These are phyloP conservation scores for Arthrobotrys sinensis DNA, from an alignment of 2,329 filamentous ascomycete species.

Conservation along the genomic window DNA sequence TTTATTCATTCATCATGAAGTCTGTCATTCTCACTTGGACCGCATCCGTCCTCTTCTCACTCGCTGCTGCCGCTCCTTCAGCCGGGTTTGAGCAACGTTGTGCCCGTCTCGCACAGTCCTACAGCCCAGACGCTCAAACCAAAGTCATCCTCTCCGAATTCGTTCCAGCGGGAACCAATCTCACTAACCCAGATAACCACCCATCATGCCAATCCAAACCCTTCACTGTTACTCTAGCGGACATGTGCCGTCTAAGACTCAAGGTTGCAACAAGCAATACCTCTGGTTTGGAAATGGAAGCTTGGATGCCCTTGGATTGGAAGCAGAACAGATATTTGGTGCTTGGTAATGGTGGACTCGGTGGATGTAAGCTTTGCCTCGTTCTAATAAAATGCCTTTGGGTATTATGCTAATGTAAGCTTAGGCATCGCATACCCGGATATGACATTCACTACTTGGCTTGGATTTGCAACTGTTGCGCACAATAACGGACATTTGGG, in stretches of 20 bases:
- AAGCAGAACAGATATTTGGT: constrained; percentile 20
- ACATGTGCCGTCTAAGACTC: constrained; percentile 32
- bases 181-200: constrained; percentile 67
- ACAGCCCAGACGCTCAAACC: constrained; percentile 65
- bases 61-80: not conserved
- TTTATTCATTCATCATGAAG: not conserved
- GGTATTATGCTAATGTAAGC: not conserved
- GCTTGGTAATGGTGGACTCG: constrained; percentile 27
- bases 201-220: constrained; percentile 66
- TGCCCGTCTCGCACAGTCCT: constrained; percentile 64
- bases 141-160: constrained; percentile 67
- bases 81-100: constrained; percentile 53
- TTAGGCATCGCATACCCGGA: constrained; percentile 27
- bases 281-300: constrained; percentile 34
- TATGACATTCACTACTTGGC: constrained; percentile 17
- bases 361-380: constrained; percentile 22
- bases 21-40: not conserved
- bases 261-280: constrained; percentile 28
- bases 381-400: not conserved
- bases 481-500: constrained; percentile 53
- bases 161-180: constrained; percentile 68
- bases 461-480: constrained; percentile 41
- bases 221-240: constrained; percentile 1
- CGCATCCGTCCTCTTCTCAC: not conserved
- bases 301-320: constrained; percentile 49